Base-by-base conservation (phyloP, 768 basidiomycete genomes). In the Amanita muscaria region DNA sequence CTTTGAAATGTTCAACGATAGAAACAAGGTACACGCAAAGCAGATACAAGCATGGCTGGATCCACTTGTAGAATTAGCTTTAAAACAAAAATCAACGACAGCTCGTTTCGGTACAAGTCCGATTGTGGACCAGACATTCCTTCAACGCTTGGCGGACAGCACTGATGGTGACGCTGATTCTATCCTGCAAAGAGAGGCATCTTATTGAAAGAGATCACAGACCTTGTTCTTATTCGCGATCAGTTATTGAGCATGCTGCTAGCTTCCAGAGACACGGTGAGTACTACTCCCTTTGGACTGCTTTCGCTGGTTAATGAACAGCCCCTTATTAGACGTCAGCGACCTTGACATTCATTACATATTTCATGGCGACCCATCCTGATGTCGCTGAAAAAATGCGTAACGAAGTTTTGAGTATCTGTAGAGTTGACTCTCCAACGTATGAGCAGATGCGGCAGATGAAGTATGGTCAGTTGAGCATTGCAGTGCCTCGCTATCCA, bases 161-260 rank as follows among this genome's bases (percentile, higher is more conserved):
- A 83, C 80, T 1, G 68, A 81, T 37, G 79, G 82, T 80, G 48
- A 16, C 45, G 21, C 23, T 41, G 5, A 40, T 23, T 42, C 15
- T n/a, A 31, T n/a, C 30, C 27, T 23, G n/a, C n/a, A n/a, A n/a
- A 24, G 18, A 11, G 22, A 23, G 25, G 15, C 43, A 48, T 19
- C 29, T 42, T 11, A 12, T 40, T 41, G 12, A 46, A 30, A 22
- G 5, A 41, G 14, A 47, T 47, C 53, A 8, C 23, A 88, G 86
- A 88, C 56, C 63, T 63, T 9, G 66, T 74, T 6, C 58, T 79
- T 33, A 83, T 91, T 44, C 77, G 83, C 16, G 84, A 89, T 61
- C 83, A 90, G 50, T 60, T 89, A 10, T 68, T 89, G 38, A 89
- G 77, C 55, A 77, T 88, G 59, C 64, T 91, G 2, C 65, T 89